Evolutionary conservation across 164 flowering plant genomes (phyloP), one percentile per base, ranked within the genome.

Genomic region (Vitis riparia): DNA sequence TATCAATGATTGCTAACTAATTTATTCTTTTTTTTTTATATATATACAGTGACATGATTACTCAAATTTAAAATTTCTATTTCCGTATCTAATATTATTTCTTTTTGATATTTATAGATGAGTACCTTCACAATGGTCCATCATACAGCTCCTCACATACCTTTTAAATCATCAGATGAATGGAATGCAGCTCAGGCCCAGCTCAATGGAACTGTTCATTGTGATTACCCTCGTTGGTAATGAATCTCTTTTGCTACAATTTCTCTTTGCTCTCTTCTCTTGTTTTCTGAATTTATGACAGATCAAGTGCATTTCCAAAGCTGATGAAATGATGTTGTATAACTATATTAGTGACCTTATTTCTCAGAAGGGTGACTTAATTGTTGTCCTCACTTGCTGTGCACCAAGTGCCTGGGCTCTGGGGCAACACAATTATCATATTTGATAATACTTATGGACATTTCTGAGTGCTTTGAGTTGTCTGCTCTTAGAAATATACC

Each of bases 41-140:
- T 23, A 23, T 23, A 37, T 37, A 37, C 44, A 37, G 44, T 6
- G 44, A 37, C 44, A 0, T 37, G 44, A 37, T 37, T 37, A 37
- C 44, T 37, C 44, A 37, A 37, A 37, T 37, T 6, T 37, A 37
- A 6, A 37, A 6, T 37, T 37, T 37, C 44, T 37, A 37, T 37
- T 37, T 37, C 44, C 7, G 44, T 1, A 37, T 37, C 44, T 37
- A 37, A 37, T 56, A 3, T 17, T 51, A 27, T 32, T 59, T 29
- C 60, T 29, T 15, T 63, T 55, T 56, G 3, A 15, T 52, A 58
- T 65, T 61, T 77, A 9, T 69, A 92, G 98, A 95, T 95, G 98
- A 95, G 99, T 71, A 93, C 97, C 60, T 95, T 91, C 76, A 95
- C 99, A 12, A 91, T 92, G 91, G 97, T 95, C 16, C 98, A 95